Evolutionary conservation across 2,329 filamentous ascomycete species (phyloP), one percentile per base, ranked within the genome.

Genomic region (Fusarium sp.): DNA sequence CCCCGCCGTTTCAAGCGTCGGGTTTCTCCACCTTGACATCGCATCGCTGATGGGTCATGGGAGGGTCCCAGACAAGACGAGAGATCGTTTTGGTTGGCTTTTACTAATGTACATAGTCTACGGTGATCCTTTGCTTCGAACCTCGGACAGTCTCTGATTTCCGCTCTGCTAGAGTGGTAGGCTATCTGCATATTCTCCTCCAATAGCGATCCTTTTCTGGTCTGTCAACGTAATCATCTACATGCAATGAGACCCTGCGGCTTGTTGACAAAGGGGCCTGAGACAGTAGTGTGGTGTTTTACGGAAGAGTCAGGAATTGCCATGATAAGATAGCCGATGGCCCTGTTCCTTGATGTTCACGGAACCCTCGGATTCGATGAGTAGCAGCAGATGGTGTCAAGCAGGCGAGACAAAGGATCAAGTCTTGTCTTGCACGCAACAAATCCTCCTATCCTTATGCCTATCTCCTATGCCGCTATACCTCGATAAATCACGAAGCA

Each of bases 1-100:
- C 68, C 68, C 56, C 64, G 42, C 64, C 61, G 68, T 69, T 72
- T 72, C 67, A 73, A 71, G 66, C 60, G 39, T 61, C 43, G 23
- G 26, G 28, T 42, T 52, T 23, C 70, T 66, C 57, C 59, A 63
- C 67, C 38, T 28, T 41, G 39, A 31, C 42, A 63, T 55, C 47
- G 43, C 57, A 61, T 64, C 38, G 60, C 44, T 44, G 58, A 61
- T 47, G 41, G 54, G 56, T 57, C 33, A n/a, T 35, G 33, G 18
- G 29, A 12, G 33, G n/a, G n/a, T n/a, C 15, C 55, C 38, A 50
- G 33, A 38, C 23, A 33, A 48, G 53, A 47, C 18, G 26, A 46
- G 50, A 61, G 38, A 33, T 53, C n/a, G 28, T 46, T n/a, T 28
- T 65, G 43, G 61, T 57, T 42, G 50, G 35, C 39, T 52, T 68